phyloP scores from a whole-genome alignment of 2,329 filamentous ascomycete species.

The Tolypocladium amazonense region DNA sequence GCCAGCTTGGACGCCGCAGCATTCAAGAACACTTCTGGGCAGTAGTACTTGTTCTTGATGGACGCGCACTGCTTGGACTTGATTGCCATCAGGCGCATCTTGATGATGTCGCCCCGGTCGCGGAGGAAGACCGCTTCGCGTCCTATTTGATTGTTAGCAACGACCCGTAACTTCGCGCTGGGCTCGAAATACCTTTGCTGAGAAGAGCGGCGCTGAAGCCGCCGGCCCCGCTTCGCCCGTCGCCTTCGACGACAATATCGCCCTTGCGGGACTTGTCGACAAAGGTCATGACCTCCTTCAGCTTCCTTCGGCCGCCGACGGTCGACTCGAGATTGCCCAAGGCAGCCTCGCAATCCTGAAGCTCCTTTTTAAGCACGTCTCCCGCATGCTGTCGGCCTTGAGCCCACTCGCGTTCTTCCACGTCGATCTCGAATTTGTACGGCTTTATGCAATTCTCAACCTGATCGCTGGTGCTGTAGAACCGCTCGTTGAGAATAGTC shows the following conservation, averaged over 20 bases:
- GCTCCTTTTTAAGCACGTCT: conserved; percentile 73
- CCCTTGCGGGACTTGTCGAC: conserved; percentile 84
- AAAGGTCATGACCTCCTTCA: conserved; percentile 82
- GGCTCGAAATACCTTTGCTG: conserved; percentile 51
- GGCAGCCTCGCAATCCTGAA: conserved; percentile 73
- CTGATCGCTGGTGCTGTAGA: conserved; percentile 95
- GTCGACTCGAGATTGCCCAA: conserved; percentile 63
- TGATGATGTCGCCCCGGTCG: conserved; percentile 81
- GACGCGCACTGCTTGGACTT: conserved; percentile 83
- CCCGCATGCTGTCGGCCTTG: conserved; percentile 76
- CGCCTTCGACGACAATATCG: conserved; percentile 74
- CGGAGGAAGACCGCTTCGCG: conserved; percentile 90
- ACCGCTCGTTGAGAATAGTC: conserved; percentile 83
- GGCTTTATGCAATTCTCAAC: conserved; percentile 99
- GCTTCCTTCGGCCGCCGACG: conserved; percentile 73
- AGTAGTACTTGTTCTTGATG: conserved; percentile 88
- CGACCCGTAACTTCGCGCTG: not conserved
- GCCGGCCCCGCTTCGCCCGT: conserved; percentile 74
- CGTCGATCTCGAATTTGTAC: conserved; percentile 95
- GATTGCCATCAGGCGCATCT: conserved; percentile 77
- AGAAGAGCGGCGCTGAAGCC: conserved; percentile 85
- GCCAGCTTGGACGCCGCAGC: conserved; percentile 92
- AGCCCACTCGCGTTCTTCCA: conserved; percentile 82
- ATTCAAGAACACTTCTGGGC: conserved; percentile 95
- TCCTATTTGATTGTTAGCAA: conserved; percentile 41